A percentile compares a stretch with the other conserved stretches of the same genome.
Conservation (phyloP, 371 early-diverging fungal genomes). For the Mucor sp. region DNA sequence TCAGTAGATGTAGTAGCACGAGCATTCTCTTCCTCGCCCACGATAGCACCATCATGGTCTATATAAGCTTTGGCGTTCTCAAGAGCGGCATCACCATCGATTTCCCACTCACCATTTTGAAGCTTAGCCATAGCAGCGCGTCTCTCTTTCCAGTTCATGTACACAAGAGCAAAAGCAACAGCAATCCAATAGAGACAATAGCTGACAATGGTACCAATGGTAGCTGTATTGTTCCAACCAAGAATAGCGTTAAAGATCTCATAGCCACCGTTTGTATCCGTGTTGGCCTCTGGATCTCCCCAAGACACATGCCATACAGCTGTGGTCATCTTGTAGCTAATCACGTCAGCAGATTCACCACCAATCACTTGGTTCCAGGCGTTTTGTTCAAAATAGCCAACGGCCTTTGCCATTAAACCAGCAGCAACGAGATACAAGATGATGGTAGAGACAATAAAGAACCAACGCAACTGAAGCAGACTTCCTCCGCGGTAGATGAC, state of each 20-base stretch:
- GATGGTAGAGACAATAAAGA: slow-evolving; percentile 76
- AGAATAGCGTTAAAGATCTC: slow-evolving; percentile 72
- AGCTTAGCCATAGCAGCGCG: slow-evolving; percentile 34
- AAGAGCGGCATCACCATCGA: slow-evolving; percentile 29
- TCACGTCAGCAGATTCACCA: slow-evolving; percentile 48
- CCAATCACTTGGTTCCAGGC: slow-evolving; percentile 57
- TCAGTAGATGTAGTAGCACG: too few species aligned
- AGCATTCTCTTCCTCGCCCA: too few species aligned
- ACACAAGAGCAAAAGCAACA: slow-evolving; percentile 53
- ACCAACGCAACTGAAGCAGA: slow-evolving; percentile 66
- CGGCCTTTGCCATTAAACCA: slow-evolving; percentile 66
- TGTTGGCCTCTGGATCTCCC: slow-evolving; percentile 36
- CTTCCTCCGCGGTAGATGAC: slow-evolving; percentile 73
- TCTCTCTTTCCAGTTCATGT: slow-evolving; percentile 40
- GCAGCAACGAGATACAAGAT: slow-evolving; percentile 79
- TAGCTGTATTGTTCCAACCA: slow-evolving; percentile 80
- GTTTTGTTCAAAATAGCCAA: slow-evolving; percentile 63
- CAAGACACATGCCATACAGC: slow-evolving; percentile 44
- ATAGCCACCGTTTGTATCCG: slow-evolving; percentile 35
- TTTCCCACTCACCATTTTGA: slow-evolving; percentile 30
- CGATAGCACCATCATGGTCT: slow-evolving; percentile 21
- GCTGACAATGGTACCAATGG: slow-evolving; percentile 64
- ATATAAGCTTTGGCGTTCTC: slow-evolving; percentile 29
- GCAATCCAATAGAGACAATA: slow-evolving; percentile 80
- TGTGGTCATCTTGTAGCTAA: slow-evolving; percentile 37